These are phyloP conservation scores for Phialophora chinensis DNA, from an alignment of 2,329 filamentous ascomycete genomes.

Conservation along the genomic window DNA sequence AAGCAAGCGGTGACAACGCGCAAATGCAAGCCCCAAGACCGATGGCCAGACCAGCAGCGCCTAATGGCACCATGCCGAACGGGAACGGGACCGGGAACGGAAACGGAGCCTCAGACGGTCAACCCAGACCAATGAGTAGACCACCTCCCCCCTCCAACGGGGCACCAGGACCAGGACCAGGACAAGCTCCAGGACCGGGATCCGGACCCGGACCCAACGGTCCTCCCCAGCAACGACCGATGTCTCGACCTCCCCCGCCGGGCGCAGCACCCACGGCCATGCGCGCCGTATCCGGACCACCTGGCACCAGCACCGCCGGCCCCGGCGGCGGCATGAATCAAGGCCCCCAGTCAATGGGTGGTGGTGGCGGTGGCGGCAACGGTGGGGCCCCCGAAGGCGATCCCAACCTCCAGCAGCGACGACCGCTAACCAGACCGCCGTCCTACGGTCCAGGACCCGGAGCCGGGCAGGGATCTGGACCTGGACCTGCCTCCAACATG, in stretches of 20 bases:
- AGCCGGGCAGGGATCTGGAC: no score
- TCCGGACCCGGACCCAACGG: background rate
- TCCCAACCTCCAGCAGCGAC: no score
- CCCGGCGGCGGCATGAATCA: no score
- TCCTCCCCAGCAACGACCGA: background rate
- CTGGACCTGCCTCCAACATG: background rate
- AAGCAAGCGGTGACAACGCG: background rate
- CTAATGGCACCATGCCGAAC: background rate
- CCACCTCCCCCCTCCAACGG: background rate
- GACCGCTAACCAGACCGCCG: no score
- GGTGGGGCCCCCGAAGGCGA: no score
- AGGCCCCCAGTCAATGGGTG: no score
- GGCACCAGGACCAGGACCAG: no score
- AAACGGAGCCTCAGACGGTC: background rate
- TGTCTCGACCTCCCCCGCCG: background rate
- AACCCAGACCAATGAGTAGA: background rate
- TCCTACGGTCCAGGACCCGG: no score
- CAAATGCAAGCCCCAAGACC: background rate
- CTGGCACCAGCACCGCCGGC: background rate
- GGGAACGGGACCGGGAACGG: background rate
- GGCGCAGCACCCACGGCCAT: background rate
- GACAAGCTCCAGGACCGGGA: background rate
- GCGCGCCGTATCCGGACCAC: background rate
- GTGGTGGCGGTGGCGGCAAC: no score
- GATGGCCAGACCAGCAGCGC: background rate